Evolutionary conservation across 2,329 filamentous ascomycete species (phyloP).

Genomic region (Aspergillus ochraceus): DNA sequence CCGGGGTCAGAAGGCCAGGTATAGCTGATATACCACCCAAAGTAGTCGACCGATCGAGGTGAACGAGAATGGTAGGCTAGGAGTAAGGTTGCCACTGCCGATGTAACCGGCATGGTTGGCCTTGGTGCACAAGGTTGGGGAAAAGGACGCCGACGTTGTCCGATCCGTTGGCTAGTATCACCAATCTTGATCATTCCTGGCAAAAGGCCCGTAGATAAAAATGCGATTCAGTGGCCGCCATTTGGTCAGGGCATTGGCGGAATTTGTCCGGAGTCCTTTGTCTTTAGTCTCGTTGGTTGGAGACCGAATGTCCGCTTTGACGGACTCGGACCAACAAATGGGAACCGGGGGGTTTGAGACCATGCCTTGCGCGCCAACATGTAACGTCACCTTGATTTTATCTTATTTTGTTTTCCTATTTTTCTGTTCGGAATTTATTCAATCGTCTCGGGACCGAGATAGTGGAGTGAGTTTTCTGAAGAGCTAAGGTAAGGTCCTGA

Average conservation of each 20-base stretch:
- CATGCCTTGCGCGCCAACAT: not conserved
- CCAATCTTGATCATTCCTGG: not conserved
- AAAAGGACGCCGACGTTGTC: not conserved
- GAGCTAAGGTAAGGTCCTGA: not conserved
- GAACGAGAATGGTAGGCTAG: not conserved
- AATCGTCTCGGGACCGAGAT: not conserved
- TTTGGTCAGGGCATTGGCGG: not conserved
- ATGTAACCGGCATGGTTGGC: not conserved
- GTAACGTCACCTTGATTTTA: not conserved
- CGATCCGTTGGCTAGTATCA: not conserved
- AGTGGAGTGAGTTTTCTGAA: not conserved
- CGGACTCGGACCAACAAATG: not conserved
- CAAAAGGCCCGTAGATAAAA: not conserved
- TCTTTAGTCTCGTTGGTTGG: not conserved
- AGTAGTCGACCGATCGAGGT: not conserved
- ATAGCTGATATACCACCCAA: not conserved
- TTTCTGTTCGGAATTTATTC: conserved; percentile 1
- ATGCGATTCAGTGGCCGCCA: not conserved
- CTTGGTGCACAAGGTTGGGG: not conserved
- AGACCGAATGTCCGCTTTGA: not conserved
- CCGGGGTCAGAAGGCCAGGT: not conserved
- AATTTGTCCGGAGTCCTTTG: not conserved
- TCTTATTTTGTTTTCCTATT: not conserved
- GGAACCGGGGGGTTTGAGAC: not conserved
- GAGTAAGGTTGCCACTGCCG: not conserved